These are phyloP conservation scores for Colletotrichum echinochloae DNA, from an alignment of 2,329 filamentous ascomycete species.

Conservation along the genomic window DNA sequence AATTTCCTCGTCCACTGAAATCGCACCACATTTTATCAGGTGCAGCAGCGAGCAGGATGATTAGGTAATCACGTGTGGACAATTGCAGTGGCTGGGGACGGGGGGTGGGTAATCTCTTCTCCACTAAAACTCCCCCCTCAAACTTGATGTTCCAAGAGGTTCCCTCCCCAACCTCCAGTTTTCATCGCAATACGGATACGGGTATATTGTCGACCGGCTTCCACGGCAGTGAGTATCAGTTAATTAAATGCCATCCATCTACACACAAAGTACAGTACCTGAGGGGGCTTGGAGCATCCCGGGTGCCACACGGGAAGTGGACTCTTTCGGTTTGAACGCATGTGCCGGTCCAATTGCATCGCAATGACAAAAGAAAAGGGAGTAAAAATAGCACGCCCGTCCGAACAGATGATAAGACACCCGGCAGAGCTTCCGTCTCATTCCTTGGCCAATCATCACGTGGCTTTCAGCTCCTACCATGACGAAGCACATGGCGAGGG, in stretches of 20 bases:
- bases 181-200: too few relatives aligned
- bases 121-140: background rate
- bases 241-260: too few relatives aligned
- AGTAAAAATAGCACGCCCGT: background rate
- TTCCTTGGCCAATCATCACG: too few relatives aligned
- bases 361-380: background rate
- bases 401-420: background rate
- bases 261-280: too few relatives aligned
- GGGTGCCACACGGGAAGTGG: conserved; percentile 11
- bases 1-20: conserved; percentile 15
- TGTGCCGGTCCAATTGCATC: background rate
- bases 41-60: conserved; percentile 11
- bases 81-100: conserved; percentile 24
- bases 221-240: too few relatives aligned
- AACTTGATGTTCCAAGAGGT: too few relatives aligned
- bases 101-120: background rate
- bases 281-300: too few relatives aligned
- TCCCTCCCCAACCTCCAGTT: background rate
- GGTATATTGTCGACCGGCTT: too few relatives aligned
- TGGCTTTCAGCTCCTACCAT: too few relatives aligned
- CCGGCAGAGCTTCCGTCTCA: background rate
- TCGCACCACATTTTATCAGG: conserved; percentile 23
- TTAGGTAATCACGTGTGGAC: background rate
- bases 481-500: too few relatives aligned
- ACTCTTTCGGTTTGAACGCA: background rate